These are phyloP conservation scores for Trapa incisa DNA, from an alignment of 345 rosid species.

Conservation along the genomic window DNA sequence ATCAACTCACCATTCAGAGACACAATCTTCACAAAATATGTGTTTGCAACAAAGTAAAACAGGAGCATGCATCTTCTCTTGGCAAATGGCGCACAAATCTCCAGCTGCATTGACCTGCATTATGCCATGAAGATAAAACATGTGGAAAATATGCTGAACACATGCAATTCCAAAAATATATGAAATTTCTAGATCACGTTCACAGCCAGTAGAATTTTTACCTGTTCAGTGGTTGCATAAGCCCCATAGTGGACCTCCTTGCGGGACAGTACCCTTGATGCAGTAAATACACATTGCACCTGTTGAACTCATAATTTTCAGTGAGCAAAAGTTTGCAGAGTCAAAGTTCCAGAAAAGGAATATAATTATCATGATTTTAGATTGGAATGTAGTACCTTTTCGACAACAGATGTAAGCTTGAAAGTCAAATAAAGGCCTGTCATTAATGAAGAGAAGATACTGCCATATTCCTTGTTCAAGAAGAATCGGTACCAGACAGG, in stretches of 20 bases:
- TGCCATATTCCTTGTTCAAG: conserved; percentile 75
- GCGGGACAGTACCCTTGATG: conserved; percentile 81
- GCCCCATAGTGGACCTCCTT: conserved; percentile 97
- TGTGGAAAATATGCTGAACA: neutral
- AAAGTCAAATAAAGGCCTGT: conserved; percentile 71
- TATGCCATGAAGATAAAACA: neutral
- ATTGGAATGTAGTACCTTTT: conserved; percentile 33
- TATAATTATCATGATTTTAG: neutral
- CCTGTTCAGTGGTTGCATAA: conserved; percentile 98
- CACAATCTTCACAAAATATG: conserved; percentile 97
- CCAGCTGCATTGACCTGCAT: conserved; percentile 89
- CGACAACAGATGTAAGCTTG: conserved; percentile 71
- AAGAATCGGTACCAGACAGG: conserved; percentile 91
- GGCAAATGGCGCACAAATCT: conserved; percentile 93
- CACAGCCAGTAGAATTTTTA: conserved; percentile 7
- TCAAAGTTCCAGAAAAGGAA: neutral
- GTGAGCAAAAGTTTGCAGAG: neutral
- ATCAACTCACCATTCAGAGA: conserved; percentile 77
- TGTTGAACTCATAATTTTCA: conserved; percentile 13
- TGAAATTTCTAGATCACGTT: neutral
- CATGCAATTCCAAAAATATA: no score
- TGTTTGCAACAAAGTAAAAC: conserved; percentile 89
- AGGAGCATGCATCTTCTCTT: conserved; percentile 98
- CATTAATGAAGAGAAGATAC: conserved; percentile 76
- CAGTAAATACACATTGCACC: conserved; percentile 88